These are phyloP conservation scores for Cutaneotrichosporon arboriforme DNA, from an alignment of 1,284 basidiomycete genomes.

Conservation along the genomic window DNA sequence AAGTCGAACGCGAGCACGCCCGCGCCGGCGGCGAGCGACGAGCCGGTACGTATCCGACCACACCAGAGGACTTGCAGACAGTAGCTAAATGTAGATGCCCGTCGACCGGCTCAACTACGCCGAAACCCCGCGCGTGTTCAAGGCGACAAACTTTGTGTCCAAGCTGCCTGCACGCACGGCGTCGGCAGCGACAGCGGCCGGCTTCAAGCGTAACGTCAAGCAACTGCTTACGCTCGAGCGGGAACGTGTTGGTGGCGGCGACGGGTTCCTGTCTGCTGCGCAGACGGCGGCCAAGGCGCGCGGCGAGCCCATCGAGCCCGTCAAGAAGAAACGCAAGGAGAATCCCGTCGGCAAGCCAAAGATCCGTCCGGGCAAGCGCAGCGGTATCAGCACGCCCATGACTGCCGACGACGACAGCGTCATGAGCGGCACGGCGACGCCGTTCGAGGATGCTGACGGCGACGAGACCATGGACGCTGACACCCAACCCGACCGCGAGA, in stretches of 20 bases:
- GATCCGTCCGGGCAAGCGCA: constrained; percentile 9
- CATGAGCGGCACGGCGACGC: constrained; percentile 14
- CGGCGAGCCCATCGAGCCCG: constrained; percentile 36
- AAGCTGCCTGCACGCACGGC: constrained; percentile 37
- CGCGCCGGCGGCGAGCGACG: constrained; percentile 24
- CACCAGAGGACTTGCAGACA: not conserved
- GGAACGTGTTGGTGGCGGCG: constrained; percentile 39
- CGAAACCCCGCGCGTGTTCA: constrained; percentile 43
- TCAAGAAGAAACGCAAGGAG: constrained; percentile 40
- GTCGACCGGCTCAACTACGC: constrained; percentile 41
- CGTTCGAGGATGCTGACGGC: constrained; percentile 9
- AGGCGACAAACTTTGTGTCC: constrained; percentile 31
- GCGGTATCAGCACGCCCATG: constrained; percentile 27
- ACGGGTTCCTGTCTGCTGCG: constrained; percentile 36
- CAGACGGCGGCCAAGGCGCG: constrained; percentile 34
- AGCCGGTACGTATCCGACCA: constrained; percentile 10
- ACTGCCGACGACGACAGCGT: constrained; percentile 19
- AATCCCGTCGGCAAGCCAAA: constrained; percentile 14
- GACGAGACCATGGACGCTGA: constrained; percentile 10
- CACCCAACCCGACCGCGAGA: constrained; percentile 24
- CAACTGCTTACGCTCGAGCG: constrained; percentile 46
- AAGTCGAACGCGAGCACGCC: constrained; percentile 40
- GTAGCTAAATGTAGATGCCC: constrained; percentile 4
- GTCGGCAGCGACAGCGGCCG: constrained; percentile 19
- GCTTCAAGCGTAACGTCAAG: constrained; percentile 41